These are phyloP conservation scores for Pyrenophora teres DNA, from an alignment of 2,329 filamentous ascomycete genomes.

Conservation along the genomic window DNA sequence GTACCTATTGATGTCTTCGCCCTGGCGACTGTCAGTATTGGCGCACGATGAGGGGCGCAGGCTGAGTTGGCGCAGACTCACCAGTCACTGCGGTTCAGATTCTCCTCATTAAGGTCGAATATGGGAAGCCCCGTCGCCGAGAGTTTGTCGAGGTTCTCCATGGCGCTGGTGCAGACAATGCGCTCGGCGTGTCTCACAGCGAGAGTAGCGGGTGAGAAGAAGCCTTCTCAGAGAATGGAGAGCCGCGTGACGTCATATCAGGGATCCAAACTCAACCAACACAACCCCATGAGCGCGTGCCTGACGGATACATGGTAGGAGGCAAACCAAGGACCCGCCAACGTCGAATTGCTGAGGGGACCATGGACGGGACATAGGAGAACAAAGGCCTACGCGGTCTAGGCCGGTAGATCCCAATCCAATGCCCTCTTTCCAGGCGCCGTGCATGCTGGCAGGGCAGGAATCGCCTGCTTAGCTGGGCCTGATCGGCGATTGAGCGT, in stretches of 20 bases:
- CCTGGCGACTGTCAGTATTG: slow-evolving; percentile 22
- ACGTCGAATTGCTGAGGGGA: slow-evolving; percentile 1
- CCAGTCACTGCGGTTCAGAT: slow-evolving; percentile 36
- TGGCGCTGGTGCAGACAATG: slow-evolving; percentile 7
- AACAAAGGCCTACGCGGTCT: slow-evolving; percentile 6
- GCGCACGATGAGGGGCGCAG: neutral
- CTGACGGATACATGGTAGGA: neutral
- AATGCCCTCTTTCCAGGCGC: slow-evolving; percentile 2
- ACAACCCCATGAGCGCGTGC: slow-evolving; percentile 8
- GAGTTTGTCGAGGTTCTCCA: slow-evolving; percentile 38
- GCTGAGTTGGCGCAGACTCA: slow-evolving; percentile 9
- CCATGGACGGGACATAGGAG: slow-evolving; percentile 1
- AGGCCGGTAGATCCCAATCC: slow-evolving; percentile 13
- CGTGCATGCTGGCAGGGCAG: slow-evolving; percentile 4
- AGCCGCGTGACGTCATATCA: slow-evolving; percentile 15
- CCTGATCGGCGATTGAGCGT: slow-evolving; percentile 11
- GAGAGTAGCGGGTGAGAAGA: slow-evolving; percentile 9
- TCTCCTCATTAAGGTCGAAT: slow-evolving; percentile 39
- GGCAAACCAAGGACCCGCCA: neutral
- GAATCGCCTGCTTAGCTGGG: slow-evolving; percentile 3
- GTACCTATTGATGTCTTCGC: slow-evolving; percentile 39
- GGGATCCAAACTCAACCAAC: neutral
- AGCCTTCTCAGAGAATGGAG: slow-evolving; percentile 6
- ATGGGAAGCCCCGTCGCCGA: slow-evolving; percentile 37
- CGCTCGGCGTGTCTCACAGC: slow-evolving; percentile 4